Base-by-base conservation (phyloP, 805 yeast species). In the Komagataella populi region DNA sequence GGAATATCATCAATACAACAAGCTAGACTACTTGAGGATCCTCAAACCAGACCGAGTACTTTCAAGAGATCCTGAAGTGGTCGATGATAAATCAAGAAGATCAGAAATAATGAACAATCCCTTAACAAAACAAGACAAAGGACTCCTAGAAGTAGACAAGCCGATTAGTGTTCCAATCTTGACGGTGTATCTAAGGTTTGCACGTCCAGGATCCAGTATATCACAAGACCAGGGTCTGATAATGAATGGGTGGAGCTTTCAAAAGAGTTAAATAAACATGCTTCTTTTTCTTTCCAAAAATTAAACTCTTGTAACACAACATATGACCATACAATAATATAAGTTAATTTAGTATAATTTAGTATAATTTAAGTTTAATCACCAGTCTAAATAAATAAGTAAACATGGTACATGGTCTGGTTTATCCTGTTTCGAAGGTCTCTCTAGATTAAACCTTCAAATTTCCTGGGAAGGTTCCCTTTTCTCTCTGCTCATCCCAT, bases 401-500 rank as follows among this genome's bases (percentile, higher is more conserved):
- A 30, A 30, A 30, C 39, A 30, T 30, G 39, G 39, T 30, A 30
- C 39, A 30, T 30, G 39, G 39, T 30, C 39, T 30, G n/a, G 39
- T 30, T 30, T 30, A 30, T 30, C 39, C 39, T 30, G 39, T 30
- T 10, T 30, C 14, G 8, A 30, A 30, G 39, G 39, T 30, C 14
- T 30, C 39, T 30, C 14, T 16, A 6, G 18, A 20, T 49, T 49
- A 49, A 23, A 48, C 36, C n/a, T 20, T 46, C 51, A 67, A 60
- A 57, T 67, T 64, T 60, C 70, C 71, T 60, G 70, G 70, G 70
- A 67, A 67, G 48, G 59, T 67, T 52, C 71, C 70, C 44, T 59
- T 58, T 23, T 47, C 54, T 72, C 95, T 84, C 74, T 87, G 95
- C 59, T 79, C 90, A 67, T 87, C 87, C 96, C 95, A 87, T 67